Percentiles rank a stretch among this genome's conserved stretches.
These are phyloP conservation scores for Penicillium sp. DNA, from an alignment of 2,329 filamentous ascomycete genomes.

Conservation along the genomic window DNA sequence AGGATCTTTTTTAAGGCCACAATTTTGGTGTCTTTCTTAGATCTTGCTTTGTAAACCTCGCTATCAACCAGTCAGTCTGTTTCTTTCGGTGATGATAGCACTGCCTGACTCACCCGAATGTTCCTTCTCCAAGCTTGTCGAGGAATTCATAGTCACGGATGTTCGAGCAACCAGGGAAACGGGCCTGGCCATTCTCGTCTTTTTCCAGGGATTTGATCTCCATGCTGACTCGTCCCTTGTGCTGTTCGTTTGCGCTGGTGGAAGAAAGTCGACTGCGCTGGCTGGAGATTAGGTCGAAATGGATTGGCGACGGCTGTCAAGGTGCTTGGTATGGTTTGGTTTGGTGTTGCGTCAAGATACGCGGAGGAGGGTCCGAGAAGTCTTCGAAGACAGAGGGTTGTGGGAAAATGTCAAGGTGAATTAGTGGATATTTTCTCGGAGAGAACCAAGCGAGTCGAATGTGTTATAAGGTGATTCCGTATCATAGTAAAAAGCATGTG, in stretches of 20 bases:
- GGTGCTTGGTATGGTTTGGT: not conserved
- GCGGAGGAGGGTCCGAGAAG: not conserved
- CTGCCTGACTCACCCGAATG: slow-evolving; percentile 69
- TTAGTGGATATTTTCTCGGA: not conserved
- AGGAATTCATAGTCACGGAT: slow-evolving; percentile 43
- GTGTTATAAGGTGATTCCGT: not conserved
- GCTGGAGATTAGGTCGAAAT: not conserved
- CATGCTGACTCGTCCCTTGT: slow-evolving; percentile 27
- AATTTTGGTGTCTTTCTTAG: slow-evolving; percentile 68
- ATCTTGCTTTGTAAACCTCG: slow-evolving; percentile 87
- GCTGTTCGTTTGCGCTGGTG: not conserved
- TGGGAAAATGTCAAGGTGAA: not conserved
- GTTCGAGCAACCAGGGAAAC: slow-evolving; percentile 77
- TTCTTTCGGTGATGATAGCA: not conserved
- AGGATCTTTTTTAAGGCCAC: slow-evolving; percentile 97
- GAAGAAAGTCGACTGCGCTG: not conserved
- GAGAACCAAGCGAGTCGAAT: not conserved
- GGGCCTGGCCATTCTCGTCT: slow-evolving; percentile 48
- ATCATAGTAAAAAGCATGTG: slow-evolving; percentile 1
- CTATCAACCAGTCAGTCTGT: slow-evolving; percentile 42
- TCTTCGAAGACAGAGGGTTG: not conserved
- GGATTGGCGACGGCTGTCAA: not conserved
- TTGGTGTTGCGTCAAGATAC: not conserved
- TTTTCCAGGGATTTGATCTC: slow-evolving; percentile 46
- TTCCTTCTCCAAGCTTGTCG: slow-evolving; percentile 78